Evolutionary conservation across 2,329 filamentous ascomycete species (phyloP), one percentile per base, ranked within the genome.

Genomic region (Fusarium foetens): DNA sequence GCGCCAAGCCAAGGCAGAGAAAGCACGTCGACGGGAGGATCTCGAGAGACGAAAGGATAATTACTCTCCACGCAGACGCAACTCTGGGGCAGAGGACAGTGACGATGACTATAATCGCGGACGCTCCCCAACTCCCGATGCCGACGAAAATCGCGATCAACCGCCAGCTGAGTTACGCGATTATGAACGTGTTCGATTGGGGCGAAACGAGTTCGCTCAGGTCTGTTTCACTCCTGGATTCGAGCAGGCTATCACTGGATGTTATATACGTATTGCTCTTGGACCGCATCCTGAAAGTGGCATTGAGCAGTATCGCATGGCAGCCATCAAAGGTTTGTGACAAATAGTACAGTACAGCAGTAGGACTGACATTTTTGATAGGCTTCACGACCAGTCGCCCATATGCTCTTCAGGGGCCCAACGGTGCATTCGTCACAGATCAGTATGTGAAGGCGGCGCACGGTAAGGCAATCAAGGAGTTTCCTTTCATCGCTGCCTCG

Each of bases 221-320:
- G 92, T 97, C 61, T 98, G 94, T 86, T 97, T 97, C 84, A 95
- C 95, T 75, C 96, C 96, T 16, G 92, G 92, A 8, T 98, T 99
- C 74, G 93, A 97, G 62, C 85, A 92, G 13, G 88, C 92, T 35
- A 93, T 98, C 76, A 90, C 86, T 21, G 94, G 94, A 57, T 97
- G 94, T 81, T 99, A 93, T 80, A 92, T 92, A 41, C 93, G 96
- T 57, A 90, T 98, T 72, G 93, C 91, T 70, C 89, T 98, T 63
- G 95, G 95, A 1, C 88, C 92, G 17, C 92, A 97, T 78, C 88
- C 89, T 16, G 87, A 91, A 27, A 93, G 89, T 8, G 91, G 92
- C 7, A 85, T 91, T 66, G 92, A 93, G 69, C 88, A 93, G 72
- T 99, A 99, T 81, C 92, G 95, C 67, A 92, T 99, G 88, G 93